Percentiles rank a stretch among this genome's conserved stretches.
These are phyloP conservation scores for Aspergillus sp. DNA, from an alignment of 2,329 filamentous ascomycete species.

Conservation along the genomic window DNA sequence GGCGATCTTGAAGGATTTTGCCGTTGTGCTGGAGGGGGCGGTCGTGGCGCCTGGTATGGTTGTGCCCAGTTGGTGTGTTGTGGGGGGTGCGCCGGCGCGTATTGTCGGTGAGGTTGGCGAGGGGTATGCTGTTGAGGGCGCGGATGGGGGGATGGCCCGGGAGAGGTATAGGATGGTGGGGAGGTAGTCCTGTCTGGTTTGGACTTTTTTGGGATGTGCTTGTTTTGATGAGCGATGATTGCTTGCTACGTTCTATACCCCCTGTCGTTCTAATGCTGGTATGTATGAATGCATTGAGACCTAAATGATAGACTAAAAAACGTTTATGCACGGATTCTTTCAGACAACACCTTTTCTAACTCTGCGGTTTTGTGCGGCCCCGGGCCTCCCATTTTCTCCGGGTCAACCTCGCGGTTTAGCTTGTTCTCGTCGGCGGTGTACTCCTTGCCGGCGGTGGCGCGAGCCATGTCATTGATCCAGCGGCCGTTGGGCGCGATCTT, in stretches of 20 bases:
- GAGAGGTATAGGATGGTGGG: constrained; percentile 43
- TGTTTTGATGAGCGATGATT: constrained; percentile 5
- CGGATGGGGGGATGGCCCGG: constrained; percentile 44
- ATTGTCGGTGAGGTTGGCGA: constrained; percentile 73
- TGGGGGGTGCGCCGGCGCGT: constrained; percentile 77
- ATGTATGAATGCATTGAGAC: too few species aligned
- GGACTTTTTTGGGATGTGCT: too few species aligned
- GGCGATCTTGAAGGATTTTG: constrained; percentile 90
- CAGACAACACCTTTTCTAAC: not conserved
- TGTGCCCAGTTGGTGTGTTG: constrained; percentile 85
- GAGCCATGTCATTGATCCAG: constrained; percentile 75
- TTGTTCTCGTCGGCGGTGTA: constrained; percentile 61
- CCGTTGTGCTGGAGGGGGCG: constrained; percentile 78
- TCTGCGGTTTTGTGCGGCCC: not conserved
- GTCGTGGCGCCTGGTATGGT: constrained; percentile 87
- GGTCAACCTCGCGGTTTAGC: constrained; percentile 43
- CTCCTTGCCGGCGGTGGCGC: constrained; percentile 60
- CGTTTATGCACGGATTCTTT: too few species aligned
- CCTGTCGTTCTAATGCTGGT: not conserved
- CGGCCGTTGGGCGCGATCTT: constrained; percentile 57
- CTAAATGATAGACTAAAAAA: too few species aligned
- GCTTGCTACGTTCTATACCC: constrained; percentile 17
- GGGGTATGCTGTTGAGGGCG: constrained; percentile 47
- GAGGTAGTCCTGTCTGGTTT: constrained; percentile 11
- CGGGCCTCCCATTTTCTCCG: constrained; percentile 7